phyloP scores from a whole-genome alignment of 106 monocot species.

The Dioscorea zingiberensis region DNA sequence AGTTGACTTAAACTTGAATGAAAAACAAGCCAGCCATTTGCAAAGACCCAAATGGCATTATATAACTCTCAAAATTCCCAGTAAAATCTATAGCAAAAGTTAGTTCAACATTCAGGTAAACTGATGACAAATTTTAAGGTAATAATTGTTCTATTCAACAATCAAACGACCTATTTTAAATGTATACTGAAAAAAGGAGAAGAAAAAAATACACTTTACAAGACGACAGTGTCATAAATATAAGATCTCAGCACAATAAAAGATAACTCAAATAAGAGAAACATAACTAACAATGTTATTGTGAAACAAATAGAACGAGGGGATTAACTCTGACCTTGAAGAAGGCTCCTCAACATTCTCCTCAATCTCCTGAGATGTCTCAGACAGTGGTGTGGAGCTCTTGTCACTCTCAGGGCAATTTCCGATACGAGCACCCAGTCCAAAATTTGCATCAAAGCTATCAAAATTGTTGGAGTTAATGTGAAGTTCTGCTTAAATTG shows the following conservation, averaged over 20 bases:
- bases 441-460: constrained; percentile 71
- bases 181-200: neutral
- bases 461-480: too few relatives aligned
- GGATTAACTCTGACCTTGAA: constrained; percentile 30
- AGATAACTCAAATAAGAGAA: neutral
- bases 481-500: too few relatives aligned
- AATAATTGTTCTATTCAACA: too few relatives aligned
- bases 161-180: neutral
- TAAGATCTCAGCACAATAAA: neutral
- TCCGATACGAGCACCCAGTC: constrained; percentile 10
- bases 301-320: neutral
- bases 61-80: too few relatives aligned
- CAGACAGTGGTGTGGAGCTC: constrained; percentile 21
- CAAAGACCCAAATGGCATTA: too few relatives aligned
- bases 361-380: constrained; percentile 29
- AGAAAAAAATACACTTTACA: neutral
- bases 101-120: too few relatives aligned
- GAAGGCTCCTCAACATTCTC: constrained; percentile 37
- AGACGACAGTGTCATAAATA: too few relatives aligned
- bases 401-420: constrained; percentile 32
- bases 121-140: too few relatives aligned
- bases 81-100: too few relatives aligned
- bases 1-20: too few relatives aligned
- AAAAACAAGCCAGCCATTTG: too few relatives aligned
- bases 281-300: neutral